These are phyloP conservation scores for Calonectria pteridis DNA, from an alignment of 2,329 filamentous ascomycete genomes.

Conservation along the genomic window DNA sequence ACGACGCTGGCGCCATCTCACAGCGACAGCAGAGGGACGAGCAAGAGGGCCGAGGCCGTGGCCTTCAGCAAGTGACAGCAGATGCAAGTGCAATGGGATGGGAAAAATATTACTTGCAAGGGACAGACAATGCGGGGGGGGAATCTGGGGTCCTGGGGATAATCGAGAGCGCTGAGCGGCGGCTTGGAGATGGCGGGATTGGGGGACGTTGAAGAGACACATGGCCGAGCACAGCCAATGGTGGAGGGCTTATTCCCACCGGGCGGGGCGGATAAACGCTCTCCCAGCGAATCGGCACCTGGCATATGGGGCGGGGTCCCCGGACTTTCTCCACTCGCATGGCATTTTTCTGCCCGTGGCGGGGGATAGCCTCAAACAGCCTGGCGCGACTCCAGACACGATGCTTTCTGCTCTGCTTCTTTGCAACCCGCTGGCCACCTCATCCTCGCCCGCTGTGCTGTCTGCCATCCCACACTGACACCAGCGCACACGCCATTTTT, in stretches of 20 bases:
- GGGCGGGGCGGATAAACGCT: constrained; percentile 41
- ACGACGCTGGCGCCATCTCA: constrained; percentile 41
- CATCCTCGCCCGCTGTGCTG: constrained; percentile 6
- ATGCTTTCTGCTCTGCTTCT: constrained; percentile 16
- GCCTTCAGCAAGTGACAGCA: constrained; percentile 31
- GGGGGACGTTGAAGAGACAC: constrained; percentile 1
- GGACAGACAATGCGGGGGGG: constrained; percentile 42
- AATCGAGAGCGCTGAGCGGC: constrained; percentile 30
- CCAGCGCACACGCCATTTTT: constrained; percentile 13
- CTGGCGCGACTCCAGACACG: constrained; percentile 8
- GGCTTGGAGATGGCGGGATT: constrained; percentile 30
- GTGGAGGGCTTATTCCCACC: constrained; percentile 30
- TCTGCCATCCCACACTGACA: not conserved
- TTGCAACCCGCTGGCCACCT: constrained; percentile 7
- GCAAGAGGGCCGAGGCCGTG: constrained; percentile 26
- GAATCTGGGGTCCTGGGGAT: constrained; percentile 43
- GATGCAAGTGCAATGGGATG: constrained; percentile 21
- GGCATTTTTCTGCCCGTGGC: constrained; percentile 24
- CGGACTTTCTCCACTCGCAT: constrained; percentile 17
- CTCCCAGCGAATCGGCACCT: constrained; percentile 37
- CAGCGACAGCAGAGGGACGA: constrained; percentile 21
- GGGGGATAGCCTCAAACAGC: constrained; percentile 29
- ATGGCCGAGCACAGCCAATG: constrained; percentile 16
- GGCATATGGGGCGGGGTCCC: constrained; percentile 23
- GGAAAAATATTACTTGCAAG: constrained; percentile 26